Evolutionary conservation across 805 yeast species (phyloP), one percentile per base, ranked within the genome.

Genomic region (Sugiyamaella boreocaroliniensis): DNA sequence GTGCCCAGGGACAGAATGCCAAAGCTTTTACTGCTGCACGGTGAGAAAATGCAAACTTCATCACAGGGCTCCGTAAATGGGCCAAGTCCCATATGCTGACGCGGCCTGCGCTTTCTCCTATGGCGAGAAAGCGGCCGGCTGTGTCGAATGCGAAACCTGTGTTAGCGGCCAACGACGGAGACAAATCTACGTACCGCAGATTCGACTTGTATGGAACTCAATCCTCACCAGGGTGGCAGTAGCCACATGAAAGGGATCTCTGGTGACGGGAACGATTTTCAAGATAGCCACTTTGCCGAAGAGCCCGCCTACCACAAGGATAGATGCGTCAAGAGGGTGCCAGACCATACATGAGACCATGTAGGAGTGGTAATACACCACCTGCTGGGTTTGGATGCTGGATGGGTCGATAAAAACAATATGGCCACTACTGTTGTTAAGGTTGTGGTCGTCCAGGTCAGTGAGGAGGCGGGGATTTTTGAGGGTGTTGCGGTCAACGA

Each of bases 1-100:
- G 80, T 16, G 88, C 76, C 97, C 97, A 89, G 0, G 97, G 97
- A 64, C 97, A 90, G 61, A 80, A 90, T 2, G 92, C 85, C 45
- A 90, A 72, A 0, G 96, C 97, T 61, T 89, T 89, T 0, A 90
- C 90, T 0, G 97, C 97, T 1, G 96, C 95, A 2, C 73, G 70
- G 62, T 90, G 97, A 0, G 76, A 79, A 49, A 89, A 70, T 9
- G 68, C 64, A 62, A 75, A 80, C 55, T 70, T 67, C 47, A 78
- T 60, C 19, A 51, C 61, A 9, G 92, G 85, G 0, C 63, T 51
- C 3, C 55, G 43, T 4, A 69, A 53, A 50, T 73, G 64, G 1
- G 70, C 49, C 18, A 86, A 75, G 58, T 85, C 81, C 96, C 96
- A 89, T 1, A 90, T 71, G 0, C 86, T 76, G 54, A 92, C 86